Base-by-base conservation (phyloP, 257 asterid species). In the Fraxinus cuspidata region DNA sequence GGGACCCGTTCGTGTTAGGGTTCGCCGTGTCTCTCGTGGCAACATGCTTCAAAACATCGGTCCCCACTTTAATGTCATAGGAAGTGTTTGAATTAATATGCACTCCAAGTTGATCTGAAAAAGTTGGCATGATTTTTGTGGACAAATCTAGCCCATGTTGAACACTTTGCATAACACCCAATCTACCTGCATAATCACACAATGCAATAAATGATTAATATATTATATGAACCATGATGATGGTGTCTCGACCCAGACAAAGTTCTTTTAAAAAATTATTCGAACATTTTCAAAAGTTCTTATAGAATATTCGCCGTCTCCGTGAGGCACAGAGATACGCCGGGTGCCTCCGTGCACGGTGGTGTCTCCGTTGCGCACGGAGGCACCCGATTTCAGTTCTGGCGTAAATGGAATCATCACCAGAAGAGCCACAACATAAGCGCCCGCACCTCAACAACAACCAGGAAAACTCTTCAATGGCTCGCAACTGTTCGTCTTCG, bases 131-230 rank as follows among this genome's bases (percentile, higher is more conserved):
- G 68, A 40, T 31, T 18, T 37, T 70, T 29, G 56, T n/a, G 74
- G 75, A 37, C 13, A 3, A 35, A 15, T 28, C 21, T 13, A 75
- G 89, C 71, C n/a, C 85, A 68, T 94, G 91, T 82, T 80, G 88
- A 92, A 90, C 51, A 92, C 88, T 80, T 93, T 87, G 78, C 98
- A 94, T 40, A 94, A 79, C 58, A 94, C 98, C 98, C 98, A 94
- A 79, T 94, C 97, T 66, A 86, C 94, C 94, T 91, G 92, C 34
- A 81, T 15, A 7, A 58, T 23, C 31, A 27, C 4, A 27, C 34
- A 27, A 0, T 5, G 1, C 21, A 47, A 47, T 47, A 47, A 47
- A 16, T 47, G 16, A 47, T 47, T 5, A 47, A 47, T 44, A 13
- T 15, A 44, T 42, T 42, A 11, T 3, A 12, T 18, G 11, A 7